Evolutionary conservation across 148 eudicot species (phyloP), one percentile per base, ranked within the genome.

Genomic region (Agrostemma githago): DNA sequence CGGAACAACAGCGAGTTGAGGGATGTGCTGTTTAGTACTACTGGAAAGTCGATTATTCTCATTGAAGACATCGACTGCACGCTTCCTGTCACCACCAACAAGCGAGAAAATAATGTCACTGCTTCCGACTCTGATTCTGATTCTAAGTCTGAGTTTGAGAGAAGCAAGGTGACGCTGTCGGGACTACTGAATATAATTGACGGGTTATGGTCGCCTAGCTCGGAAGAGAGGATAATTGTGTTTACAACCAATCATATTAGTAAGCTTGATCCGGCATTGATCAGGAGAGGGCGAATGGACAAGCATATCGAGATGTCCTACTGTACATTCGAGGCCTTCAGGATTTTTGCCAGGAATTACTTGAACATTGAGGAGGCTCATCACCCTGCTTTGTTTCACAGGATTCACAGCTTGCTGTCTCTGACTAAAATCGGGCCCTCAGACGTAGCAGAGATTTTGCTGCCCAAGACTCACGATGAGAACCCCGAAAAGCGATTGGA

Each of bases 41-140:
- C 81, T 4, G 71, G 84, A 57, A 85, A 85, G 79, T 79, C 88
- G 3, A 68, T 85, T 2, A 79, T 85, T 20, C 69, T 85, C 42
- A 78, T 83, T 0, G 86, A 84, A 77, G 88, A 86, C 46, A 83
- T 86, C 9, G 85, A 86, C 70, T 86, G 85, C 77, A 83, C 89
- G 0, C 58, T 82, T 12, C 78, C 82, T 43, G 79, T 86, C 5
- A 84, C 87, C 3, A 39, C 68, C 1, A 70, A 19, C 2, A 77
- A 70, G 0, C 10, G 67, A 8, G 79, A 78, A 11, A 81, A 68
- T 26, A 26, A 26, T 26, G 34, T 26, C 34, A 26, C 34, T 26
- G 34, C 34, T 26, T 26, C 34, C 1, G 34, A 26, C 1, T 26
- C 34, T 26, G 34, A 26, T 26, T 26, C 34, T 26, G 34, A 26